A percentile compares a stretch with the other conserved stretches of the same genome.
These are phyloP conservation scores for Pseudozyma sp. DNA, from an alignment of 1,284 basidiomycete species.

Conservation along the genomic window DNA sequence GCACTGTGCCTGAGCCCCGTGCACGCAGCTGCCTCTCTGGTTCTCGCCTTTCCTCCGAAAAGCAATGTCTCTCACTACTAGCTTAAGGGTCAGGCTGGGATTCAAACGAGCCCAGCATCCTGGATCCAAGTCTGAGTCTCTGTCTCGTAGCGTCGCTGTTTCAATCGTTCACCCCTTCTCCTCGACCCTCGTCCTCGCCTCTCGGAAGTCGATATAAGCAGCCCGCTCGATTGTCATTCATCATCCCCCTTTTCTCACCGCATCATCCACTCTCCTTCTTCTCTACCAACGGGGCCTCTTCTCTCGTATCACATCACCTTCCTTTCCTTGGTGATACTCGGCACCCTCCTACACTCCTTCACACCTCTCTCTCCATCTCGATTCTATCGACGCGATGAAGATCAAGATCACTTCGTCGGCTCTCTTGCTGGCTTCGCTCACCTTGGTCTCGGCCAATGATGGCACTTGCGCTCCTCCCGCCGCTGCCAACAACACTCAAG, in stretches of 20 bases:
- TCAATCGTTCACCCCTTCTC: background rate
- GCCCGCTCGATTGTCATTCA: background rate
- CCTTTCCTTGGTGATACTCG: background rate
- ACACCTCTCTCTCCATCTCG: background rate
- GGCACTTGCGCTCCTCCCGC: slow-evolving; percentile 28
- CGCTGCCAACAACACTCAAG: slow-evolving; percentile 21
- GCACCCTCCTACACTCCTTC: background rate
- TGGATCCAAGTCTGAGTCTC: background rate
- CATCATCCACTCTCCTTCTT: background rate
- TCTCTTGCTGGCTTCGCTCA: slow-evolving; percentile 28
- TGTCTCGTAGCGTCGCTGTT: background rate
- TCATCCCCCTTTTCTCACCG: background rate
- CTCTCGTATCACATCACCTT: slow-evolving; percentile 9
- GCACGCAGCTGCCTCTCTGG: no score
- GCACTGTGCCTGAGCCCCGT: no score
- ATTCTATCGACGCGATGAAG: slow-evolving; percentile 19
- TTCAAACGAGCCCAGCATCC: background rate
- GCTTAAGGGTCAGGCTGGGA: no score
- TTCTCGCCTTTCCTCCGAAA: background rate
- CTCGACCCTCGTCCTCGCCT: background rate
- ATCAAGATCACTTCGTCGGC: slow-evolving; percentile 38
- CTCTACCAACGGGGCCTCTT: background rate
- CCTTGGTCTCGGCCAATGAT: slow-evolving; percentile 20
- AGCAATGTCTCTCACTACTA: background rate
- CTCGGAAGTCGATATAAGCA: slow-evolving; percentile 3